Conservation (phyloP, 208 protist species). For the Jaenimonas drosophilae region DNA sequence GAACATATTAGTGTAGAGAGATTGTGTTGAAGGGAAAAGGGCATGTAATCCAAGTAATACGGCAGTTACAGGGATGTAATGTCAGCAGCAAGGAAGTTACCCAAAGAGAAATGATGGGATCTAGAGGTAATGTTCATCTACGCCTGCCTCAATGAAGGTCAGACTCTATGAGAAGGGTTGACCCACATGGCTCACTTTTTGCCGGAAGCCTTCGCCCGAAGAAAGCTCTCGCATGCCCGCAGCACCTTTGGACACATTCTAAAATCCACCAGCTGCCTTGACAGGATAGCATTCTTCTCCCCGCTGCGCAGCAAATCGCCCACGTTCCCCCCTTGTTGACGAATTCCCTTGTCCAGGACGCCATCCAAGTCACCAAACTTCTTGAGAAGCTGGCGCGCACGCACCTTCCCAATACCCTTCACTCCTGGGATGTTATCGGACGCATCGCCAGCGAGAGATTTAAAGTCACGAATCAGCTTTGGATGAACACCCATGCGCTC, state of each 20-base stretch:
- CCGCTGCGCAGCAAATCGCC: constrained; percentile 46
- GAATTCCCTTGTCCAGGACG: constrained; percentile 56
- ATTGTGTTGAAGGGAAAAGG: no score
- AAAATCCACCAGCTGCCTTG: constrained; percentile 68
- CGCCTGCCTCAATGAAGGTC: no score
- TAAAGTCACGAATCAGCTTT: constrained; percentile 80
- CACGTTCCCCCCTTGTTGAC: constrained; percentile 46
- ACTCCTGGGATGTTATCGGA: constrained; percentile 84
- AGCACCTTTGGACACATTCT: constrained; percentile 71
- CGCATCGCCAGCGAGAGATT: constrained; percentile 72
- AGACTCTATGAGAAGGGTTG: no score
- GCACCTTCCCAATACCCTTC: constrained; percentile 76
- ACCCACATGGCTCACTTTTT: background rate
- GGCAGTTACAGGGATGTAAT: no score
- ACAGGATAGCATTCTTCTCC: constrained; percentile 42
- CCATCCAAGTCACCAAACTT: constrained; percentile 83
- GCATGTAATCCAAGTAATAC: no score
- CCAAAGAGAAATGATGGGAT: no score
- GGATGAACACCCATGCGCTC: constrained; percentile 75
- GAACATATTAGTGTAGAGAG: no score
- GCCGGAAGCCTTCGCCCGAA: constrained; percentile 21
- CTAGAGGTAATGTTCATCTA: no score
- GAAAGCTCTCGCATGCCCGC: constrained; percentile 58
- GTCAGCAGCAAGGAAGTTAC: no score
- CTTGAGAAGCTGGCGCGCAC: constrained; percentile 70